Percentiles rank a stretch among this genome's conserved stretches.
Conservation (phyloP, 2,329 filamentous ascomycete species). For the Zasmidium angulare region DNA sequence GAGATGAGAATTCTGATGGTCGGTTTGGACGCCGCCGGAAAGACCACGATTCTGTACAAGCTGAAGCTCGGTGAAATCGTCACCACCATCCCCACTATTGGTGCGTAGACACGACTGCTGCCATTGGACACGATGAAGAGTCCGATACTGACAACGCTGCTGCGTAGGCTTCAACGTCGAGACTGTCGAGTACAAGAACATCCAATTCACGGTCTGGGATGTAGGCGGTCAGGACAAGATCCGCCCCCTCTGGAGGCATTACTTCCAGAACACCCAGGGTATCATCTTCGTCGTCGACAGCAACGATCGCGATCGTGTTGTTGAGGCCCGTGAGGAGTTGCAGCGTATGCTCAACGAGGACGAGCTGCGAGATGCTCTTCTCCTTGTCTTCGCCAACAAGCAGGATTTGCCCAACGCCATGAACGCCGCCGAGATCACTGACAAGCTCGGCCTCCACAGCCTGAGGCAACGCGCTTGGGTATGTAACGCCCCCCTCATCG, state of each 20-base stretch:
- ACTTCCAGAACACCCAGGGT: conserved; percentile 93
- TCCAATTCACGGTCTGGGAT: conserved; percentile 99
- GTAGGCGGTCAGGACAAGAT: conserved; percentile 99
- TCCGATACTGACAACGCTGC: conserved; percentile 9
- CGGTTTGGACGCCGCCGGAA: conserved; percentile 94
- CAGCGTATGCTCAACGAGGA: conserved; percentile 97
- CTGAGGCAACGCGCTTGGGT: conserved; percentile 99
- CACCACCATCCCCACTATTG: conserved; percentile 96
- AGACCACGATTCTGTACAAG: conserved; percentile 99
- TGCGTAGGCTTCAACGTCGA: conserved; percentile 86
- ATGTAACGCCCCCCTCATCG: conserved; percentile 45
- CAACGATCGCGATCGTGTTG: conserved; percentile 85
- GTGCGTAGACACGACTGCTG: conserved; percentile 36
- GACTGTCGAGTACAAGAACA: conserved; percentile 98
- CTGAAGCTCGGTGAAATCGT: conserved; percentile 97
- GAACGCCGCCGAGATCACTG: conserved; percentile 99
- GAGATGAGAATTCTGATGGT: conserved; percentile 99
- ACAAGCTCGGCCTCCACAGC: conserved; percentile 99
- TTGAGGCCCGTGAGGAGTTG: conserved; percentile 88
- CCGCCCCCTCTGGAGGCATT: conserved; percentile 93
- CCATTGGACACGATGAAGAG: neutral
- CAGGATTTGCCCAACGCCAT: conserved; percentile 97
- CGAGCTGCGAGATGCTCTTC: conserved; percentile 92
- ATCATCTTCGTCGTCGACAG: conserved; percentile 99
- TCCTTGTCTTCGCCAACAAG: conserved; percentile 98